Conservation (phyloP, 306 rosid genomes). For the Lathyrus aphaca region DNA sequence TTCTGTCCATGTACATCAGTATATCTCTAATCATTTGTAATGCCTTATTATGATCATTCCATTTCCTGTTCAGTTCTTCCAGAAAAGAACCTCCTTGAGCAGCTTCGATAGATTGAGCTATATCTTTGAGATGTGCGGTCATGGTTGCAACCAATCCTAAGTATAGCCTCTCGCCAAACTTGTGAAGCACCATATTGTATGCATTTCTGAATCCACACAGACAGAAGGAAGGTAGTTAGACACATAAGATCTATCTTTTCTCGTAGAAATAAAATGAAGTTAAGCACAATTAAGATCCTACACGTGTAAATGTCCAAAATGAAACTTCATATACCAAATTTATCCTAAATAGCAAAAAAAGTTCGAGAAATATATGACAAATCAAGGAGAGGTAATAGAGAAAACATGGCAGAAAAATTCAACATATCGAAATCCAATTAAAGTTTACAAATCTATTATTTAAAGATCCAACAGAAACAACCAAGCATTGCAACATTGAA, state of each 20-base stretch:
- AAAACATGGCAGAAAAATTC: constrained; percentile 14
- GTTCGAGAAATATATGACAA: background rate
- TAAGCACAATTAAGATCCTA: constrained; percentile 9
- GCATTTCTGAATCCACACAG: constrained; percentile 73
- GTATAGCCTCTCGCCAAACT: constrained; percentile 89
- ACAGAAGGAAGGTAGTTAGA: constrained; percentile 17
- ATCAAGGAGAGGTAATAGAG: constrained; percentile 27
- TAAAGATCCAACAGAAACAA: background rate
- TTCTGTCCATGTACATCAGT: constrained; percentile 97
- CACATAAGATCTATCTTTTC: constrained; percentile 20
- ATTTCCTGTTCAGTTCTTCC: constrained; percentile 85
- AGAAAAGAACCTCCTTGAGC: constrained; percentile 89
- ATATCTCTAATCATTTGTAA: constrained; percentile 90
- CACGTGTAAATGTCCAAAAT: constrained; percentile 5
- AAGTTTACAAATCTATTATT: background rate
- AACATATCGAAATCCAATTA: background rate
- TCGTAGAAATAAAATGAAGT: background rate
- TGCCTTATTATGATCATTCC: constrained; percentile 92
- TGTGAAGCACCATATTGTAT: constrained; percentile 97
- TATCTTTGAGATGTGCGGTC: constrained; percentile 81
- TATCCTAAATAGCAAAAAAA: constrained; percentile 24
- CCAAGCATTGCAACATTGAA: background rate
- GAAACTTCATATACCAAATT: constrained; percentile 22
- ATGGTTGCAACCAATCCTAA: constrained; percentile 75
- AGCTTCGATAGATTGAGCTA: constrained; percentile 76